Base-by-base conservation (phyloP, 2,329 filamentous ascomycete species). In the Fusarium stilboides region DNA sequence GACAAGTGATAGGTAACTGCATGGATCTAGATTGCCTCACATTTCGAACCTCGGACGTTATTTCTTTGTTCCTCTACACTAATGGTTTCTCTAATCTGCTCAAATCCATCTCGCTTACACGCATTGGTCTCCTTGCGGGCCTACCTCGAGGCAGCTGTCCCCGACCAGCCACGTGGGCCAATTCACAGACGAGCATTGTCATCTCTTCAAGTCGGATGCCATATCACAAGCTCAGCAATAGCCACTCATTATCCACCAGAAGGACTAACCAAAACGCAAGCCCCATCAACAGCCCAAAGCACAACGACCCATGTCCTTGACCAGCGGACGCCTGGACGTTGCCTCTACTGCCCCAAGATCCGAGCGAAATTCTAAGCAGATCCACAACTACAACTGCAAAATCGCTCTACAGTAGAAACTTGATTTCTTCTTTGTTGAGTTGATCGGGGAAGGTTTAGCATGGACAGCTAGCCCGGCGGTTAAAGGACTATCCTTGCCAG, bases 401-500 rank as follows among this genome's bases (percentile, higher is more conserved):
- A 52, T 33, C 31, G 42, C 43, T 33, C 46, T 68, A 47, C 44
- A 46, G 34, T 46, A 69, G 65, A 73, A 71, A 65, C 70, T 69
- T 73, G 70, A 63, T 72, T 67, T 62, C 50, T 61, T 44, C 43
- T 51, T 46, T 34, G 24, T 45, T 43, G 53, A 49, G 17, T 37
- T 39, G 42, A 60, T 60, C 13, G 44, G 57, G 53, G 56, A 61
- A 50, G 54, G 63, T 68, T 70, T 70, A 68, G 71, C 64, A 69
- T 62, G 59, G 62, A 65, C 57, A 63, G 43, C 62, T 65, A 57
- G 58, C 44, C 60, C 51, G 42, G 37, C 53, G 37, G 36, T 66
- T 43, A 52, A 65, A 62, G 62, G 60, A 40, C 53, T 45, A 74
- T 66, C 71, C 71, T 57, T 43, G 71, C 64, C 52, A 34, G 39